Evolutionary conservation across 129 eudicot species (phyloP), one percentile per base, ranked within the genome.

Genomic region (Helichrysum umbraculigerum): DNA sequence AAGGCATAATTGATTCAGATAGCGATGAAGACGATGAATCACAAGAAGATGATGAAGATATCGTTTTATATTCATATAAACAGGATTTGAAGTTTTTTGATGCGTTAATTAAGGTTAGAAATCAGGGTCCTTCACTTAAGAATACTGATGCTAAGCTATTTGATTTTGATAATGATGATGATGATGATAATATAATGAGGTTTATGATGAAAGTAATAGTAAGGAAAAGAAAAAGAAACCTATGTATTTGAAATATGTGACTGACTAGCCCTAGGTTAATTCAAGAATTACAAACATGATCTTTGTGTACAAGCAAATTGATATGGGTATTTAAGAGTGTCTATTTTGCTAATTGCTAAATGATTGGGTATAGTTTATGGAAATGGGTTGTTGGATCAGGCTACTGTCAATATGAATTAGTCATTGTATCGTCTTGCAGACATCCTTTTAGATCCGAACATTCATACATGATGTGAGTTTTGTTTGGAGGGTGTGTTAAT

Each of bases 181-280:
- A n/a, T n/a, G n/a, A n/a, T n/a, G n/a, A n/a, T n/a, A n/a, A n/a
- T n/a, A 72, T 7, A 68, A 66, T 3, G 81, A 68, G 7, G 33
- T 21, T 11, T 77, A 33, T 9, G 75, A 10, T 28, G 78, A 8
- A 50, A 25, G 57, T 70, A 66, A 35, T 35, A 72, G 62, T 10
- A 71, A 70, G 62, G 60, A 76, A 16, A 80, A 85, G 87, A 86
- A 91, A 68, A 72, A 54, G 86, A 90, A 88, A 63, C 80, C 85
- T 0, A 75, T 85, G 92, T 88, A 85, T 83, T 81, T 94, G 84
- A 91, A 91, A 60, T 93, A 94, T 79, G 90, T 89, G 67, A 81
- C 79, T 6, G 91, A 25, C 28, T 25, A 25, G 28, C 28, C 28
- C 28, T 25, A 1, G 28, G 28, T 25, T 25, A 25, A 25, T 25